Evolutionary conservation across 148 eudicot species (phyloP), one percentile per base, ranked within the genome.

Genomic region (Nepenthes mirabilis): DNA sequence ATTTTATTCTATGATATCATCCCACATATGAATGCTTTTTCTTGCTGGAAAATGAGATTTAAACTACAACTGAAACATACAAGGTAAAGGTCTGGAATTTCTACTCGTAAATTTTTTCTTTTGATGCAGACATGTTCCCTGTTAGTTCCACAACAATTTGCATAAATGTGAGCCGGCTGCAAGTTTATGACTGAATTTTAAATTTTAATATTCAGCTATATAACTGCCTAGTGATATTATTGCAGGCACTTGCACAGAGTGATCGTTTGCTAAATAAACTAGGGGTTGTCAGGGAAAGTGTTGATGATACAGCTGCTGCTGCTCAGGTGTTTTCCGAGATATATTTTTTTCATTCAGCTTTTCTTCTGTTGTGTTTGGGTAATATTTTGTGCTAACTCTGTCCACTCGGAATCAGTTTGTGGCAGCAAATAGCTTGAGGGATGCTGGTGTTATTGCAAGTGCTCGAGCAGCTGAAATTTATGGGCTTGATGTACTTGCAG

Each of bases 171-270:
- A 40, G 45, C 8, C 1, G 45, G 8, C 4, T 40, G 45, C 45
- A 40, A 23, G 23, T 23, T 40, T 40, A 8, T 3, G 8, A 40
- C 45, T 3, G 45, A 40, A 40, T 8, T 40, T 3, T 40, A 4
- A 40, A 40, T 4, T 40, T 40, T 40, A 40, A 3, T 3, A 8
- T 40, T 1, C 45, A 40, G 45, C 45, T 3, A 5, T 49, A 12
- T 49, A 11, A 49, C n/a, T 6, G 10, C 6, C 2, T 49, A 5
- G 52, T 40, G 45, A 8, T 87, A 23, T 40, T 40, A 12, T 45
- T 70, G 70, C 81, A 93, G 98, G 96, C 98, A 45, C 91, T 93
- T 65, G 86, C 68, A 74, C 96, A 93, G 60, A 88, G 98, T 73
- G 85, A 88, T 62, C 75, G 65, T 67, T 65, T 60, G 59, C 67